These are phyloP conservation scores for Oleoguttula mirabilis DNA, from an alignment of 495 filamentous ascomycete genomes.

Conservation along the genomic window DNA sequence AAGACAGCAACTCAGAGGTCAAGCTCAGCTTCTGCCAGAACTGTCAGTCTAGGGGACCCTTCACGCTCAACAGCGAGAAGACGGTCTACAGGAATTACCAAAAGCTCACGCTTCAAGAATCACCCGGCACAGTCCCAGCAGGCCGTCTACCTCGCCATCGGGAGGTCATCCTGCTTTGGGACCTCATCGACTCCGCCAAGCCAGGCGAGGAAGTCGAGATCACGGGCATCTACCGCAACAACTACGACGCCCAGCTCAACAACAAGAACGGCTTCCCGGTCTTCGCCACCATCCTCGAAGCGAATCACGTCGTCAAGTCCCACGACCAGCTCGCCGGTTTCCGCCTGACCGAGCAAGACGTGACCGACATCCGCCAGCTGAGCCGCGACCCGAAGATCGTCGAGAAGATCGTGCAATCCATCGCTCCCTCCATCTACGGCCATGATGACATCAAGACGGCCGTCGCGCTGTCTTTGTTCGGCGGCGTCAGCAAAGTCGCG, in stretches of 20 bases:
- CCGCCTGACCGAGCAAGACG: constrained; percentile 88
- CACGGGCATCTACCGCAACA: constrained; percentile 95
- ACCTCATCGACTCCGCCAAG: constrained; percentile 92
- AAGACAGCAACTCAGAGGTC: constrained; percentile 91
- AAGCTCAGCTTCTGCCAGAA: constrained; percentile 95
- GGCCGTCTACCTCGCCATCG: constrained; percentile 90
- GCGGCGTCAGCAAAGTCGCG: constrained; percentile 83
- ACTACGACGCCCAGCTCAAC: constrained; percentile 94
- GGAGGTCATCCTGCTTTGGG: constrained; percentile 92
- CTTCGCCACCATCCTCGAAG: constrained; percentile 94
- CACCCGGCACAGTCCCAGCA: constrained; percentile 91
- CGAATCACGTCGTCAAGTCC: constrained; percentile 91
- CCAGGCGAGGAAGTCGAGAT: constrained; percentile 97
- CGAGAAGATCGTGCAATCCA: constrained; percentile 87
- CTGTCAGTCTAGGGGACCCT: constrained; percentile 91
- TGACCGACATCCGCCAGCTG: constrained; percentile 77
- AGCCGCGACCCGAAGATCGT: constrained; percentile 83
- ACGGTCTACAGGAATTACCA: constrained; percentile 99
- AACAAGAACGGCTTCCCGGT: constrained; percentile 99
- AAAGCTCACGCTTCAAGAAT: constrained; percentile 93
- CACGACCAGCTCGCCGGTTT: constrained; percentile 98
- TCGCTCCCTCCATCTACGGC: constrained; percentile 95
- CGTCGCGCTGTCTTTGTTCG: constrained; percentile 85
- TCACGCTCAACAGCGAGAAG: constrained; percentile 92
- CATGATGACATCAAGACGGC: constrained; percentile 97